A percentile compares a stretch with the other conserved stretches of the same genome.
phyloP scores from a whole-genome alignment of 345 rosid genomes.

The Limnanthes douglasii region DNA sequence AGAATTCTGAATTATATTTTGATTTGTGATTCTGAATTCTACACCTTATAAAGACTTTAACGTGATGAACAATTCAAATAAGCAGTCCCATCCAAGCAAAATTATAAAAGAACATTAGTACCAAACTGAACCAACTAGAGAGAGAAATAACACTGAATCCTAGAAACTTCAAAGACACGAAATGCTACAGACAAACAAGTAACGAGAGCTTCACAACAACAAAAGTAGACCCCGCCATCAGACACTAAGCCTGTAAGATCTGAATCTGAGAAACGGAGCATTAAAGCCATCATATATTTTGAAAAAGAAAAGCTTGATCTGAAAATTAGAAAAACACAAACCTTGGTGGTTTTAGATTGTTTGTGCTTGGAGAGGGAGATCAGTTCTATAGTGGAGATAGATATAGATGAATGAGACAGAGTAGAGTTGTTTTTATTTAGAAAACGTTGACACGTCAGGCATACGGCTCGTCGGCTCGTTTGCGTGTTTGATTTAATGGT shows the following conservation, averaged over 20 bases:
- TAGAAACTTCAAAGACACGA: conserved; percentile 15
- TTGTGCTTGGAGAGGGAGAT: too few species aligned
- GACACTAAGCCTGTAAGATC: conserved; percentile 16
- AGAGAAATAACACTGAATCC: conserved; percentile 17
- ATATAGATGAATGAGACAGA: too few species aligned
- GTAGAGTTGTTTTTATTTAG: too few species aligned
- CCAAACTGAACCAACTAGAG: conserved; percentile 19
- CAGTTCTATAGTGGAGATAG: too few species aligned
- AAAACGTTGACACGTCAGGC: too few species aligned
- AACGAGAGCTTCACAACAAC: conserved; percentile 18
- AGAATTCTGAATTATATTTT: not conserved
- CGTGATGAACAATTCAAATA: not conserved
- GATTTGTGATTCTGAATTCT: not conserved
- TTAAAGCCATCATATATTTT: not conserved
- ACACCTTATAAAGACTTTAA: conserved; percentile 12
- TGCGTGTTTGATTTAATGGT: too few species aligned
- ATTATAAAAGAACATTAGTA: not conserved
- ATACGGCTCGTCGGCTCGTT: too few species aligned
- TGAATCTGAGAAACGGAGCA: conserved; percentile 10
- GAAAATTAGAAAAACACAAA: too few species aligned
- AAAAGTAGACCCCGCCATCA: conserved; percentile 7
- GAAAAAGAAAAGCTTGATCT: too few species aligned
- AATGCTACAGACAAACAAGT: not conserved
- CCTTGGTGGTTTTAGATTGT: too few species aligned
- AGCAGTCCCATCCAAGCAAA: not conserved